Evolutionary conservation across 495 filamentous ascomycete species (phyloP).

Genomic region (Jackrogersella multiformis): DNA sequence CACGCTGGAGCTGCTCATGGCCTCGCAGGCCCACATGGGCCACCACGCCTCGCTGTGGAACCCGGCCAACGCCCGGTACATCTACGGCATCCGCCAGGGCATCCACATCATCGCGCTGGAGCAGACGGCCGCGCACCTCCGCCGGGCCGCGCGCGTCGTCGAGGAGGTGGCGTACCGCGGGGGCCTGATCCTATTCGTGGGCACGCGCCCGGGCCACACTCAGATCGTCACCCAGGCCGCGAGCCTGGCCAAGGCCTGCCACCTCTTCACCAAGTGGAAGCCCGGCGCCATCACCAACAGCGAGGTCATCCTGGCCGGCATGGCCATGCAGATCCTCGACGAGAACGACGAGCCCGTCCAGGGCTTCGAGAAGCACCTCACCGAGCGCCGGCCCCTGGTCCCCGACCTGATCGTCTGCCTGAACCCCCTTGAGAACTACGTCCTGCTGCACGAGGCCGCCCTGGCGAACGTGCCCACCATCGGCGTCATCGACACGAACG

Average conservation of each 20-base stretch:
- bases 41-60: slow-evolving; percentile 95
- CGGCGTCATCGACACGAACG: slow-evolving; percentile 92
- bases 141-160: slow-evolving; percentile 88
- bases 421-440: slow-evolving; percentile 91
- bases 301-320: slow-evolving; percentile 78
- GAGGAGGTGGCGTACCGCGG: slow-evolving; percentile 83
- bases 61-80: slow-evolving; percentile 92
- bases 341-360: slow-evolving; percentile 71
- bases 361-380: slow-evolving; percentile 71
- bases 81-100: slow-evolving; percentile 87
- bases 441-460: slow-evolving; percentile 89
- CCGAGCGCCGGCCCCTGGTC: slow-evolving; percentile 69
- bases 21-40: slow-evolving; percentile 88
- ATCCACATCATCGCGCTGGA: slow-evolving; percentile 96
- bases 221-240: slow-evolving; percentile 82
- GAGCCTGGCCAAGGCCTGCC: slow-evolving; percentile 77
- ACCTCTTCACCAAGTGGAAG: slow-evolving; percentile 94
- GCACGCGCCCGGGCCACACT: slow-evolving; percentile 82
- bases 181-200: slow-evolving; percentile 90
- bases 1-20: slow-evolving; percentile 91
- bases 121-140: slow-evolving; percentile 82
- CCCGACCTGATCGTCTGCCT: slow-evolving; percentile 93
- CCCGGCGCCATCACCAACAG: slow-evolving; percentile 94
- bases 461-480: slow-evolving; percentile 90
- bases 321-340: slow-evolving; percentile 74